phyloP scores from a whole-genome alignment of 345 rosid genomes.

The Sisymbrium irio region DNA sequence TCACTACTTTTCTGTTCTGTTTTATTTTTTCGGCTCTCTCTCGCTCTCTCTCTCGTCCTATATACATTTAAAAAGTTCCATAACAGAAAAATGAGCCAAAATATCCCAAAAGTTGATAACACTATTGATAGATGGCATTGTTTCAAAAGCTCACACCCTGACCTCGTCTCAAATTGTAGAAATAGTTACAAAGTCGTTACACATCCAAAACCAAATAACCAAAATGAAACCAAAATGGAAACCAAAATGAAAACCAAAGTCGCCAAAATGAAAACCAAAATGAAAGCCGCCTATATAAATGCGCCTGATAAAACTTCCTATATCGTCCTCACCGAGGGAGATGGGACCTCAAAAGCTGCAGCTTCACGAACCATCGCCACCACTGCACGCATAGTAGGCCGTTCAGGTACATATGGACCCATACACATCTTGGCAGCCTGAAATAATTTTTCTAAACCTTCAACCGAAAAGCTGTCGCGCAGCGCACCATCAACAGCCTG shows the following conservation, averaged over 20 bases:
- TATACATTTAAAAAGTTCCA: slow-evolving; percentile 13
- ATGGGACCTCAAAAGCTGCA: not conserved
- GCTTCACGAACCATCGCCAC: slow-evolving; percentile 9
- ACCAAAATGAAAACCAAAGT: no score
- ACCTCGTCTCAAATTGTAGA: slow-evolving; percentile 10
- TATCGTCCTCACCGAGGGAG: not conserved
- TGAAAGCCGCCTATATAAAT: not conserved
- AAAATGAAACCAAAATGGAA: no score
- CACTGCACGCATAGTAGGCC: slow-evolving; percentile 7
- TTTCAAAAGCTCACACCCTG: not conserved
- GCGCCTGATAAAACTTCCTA: slow-evolving; percentile 4
- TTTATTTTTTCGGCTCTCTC: no score
- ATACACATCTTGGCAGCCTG: slow-evolving; percentile 12
- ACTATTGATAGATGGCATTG: slow-evolving; percentile 12
- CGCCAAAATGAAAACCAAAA: not conserved
- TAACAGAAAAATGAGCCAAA: slow-evolving; percentile 11
- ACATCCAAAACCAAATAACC: no score
- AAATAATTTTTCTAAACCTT: slow-evolving; percentile 1
- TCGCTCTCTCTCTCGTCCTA: slow-evolving; percentile 7
- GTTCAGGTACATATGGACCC: not conserved
- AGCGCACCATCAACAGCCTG: not conserved
- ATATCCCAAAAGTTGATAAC: slow-evolving; percentile 9
- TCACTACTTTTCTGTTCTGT: no score
- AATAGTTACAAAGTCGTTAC: not conserved
- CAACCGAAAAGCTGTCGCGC: not conserved